A percentile compares a stretch with the other conserved stretches of the same genome.
These are phyloP conservation scores for Scedosporium minutisporum DNA, from an alignment of 2,329 filamentous ascomycete genomes.

Conservation along the genomic window DNA sequence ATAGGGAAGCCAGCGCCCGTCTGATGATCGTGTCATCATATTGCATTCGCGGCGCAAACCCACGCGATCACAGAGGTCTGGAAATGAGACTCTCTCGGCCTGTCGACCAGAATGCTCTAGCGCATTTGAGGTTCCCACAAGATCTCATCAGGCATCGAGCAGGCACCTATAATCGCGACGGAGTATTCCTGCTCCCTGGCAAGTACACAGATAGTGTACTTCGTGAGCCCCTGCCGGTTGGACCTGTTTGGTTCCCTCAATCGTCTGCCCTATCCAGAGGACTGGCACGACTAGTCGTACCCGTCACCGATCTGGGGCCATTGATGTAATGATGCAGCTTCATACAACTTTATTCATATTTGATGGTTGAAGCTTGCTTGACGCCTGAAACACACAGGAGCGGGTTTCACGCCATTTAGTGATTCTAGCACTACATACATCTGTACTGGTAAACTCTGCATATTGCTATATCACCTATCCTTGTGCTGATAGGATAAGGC, in stretches of 20 bases:
- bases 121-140: background rate
- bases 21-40: background rate
- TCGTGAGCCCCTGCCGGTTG: too few relatives aligned
- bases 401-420: too few relatives aligned
- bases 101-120: background rate
- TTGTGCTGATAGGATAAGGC: background rate
- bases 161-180: too few relatives aligned
- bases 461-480: background rate
- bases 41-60: background rate
- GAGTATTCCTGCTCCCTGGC: too few relatives aligned
- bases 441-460: background rate
- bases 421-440: background rate
- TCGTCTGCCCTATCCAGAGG: background rate
- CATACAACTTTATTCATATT: background rate
- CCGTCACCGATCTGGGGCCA: too few relatives aligned
- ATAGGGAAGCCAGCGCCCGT: background rate
- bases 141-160: too few relatives aligned
- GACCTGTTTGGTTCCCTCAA: background rate
- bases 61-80: background rate
- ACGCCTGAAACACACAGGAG: background rate
- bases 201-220: too few relatives aligned
- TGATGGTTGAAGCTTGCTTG: background rate
- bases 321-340: background rate
- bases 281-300: too few relatives aligned
- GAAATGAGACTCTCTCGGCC: background rate